Conservation (phyloP, 139 green algal species). For the Microglena sp. region DNA sequence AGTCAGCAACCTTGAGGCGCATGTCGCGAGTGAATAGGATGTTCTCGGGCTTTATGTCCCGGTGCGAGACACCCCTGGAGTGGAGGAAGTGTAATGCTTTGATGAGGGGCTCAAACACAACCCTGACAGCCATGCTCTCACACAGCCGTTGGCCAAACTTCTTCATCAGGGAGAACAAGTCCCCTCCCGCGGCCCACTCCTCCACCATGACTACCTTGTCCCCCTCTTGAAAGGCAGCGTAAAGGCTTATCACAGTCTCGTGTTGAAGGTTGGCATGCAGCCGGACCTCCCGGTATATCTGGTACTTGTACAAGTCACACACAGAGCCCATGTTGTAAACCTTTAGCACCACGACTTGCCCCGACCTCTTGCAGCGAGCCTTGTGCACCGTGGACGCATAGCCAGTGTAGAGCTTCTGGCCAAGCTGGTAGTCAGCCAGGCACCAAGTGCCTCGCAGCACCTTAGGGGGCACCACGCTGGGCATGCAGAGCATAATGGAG, state of each 20-base stretch:
- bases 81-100: too few species aligned
- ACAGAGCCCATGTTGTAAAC: constrained; percentile 33
- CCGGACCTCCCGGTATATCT: constrained; percentile 48
- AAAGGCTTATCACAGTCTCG: constrained; percentile 47
- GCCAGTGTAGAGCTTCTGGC: constrained; percentile 49
- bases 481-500: neutral
- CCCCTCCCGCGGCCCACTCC: too few species aligned
- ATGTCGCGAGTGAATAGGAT: too few species aligned
- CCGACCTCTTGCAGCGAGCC: constrained; percentile 30
- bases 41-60: too few species aligned
- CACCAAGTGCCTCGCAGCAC: constrained; percentile 40
- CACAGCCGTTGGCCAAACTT: too few species aligned
- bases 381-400: constrained; percentile 42
- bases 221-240: constrained; percentile 38
- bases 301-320: constrained; percentile 49
- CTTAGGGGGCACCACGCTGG: constrained; percentile 22
- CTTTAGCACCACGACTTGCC: constrained; percentile 44
- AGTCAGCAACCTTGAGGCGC: too few species aligned
- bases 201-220: too few species aligned
- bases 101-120: too few species aligned
- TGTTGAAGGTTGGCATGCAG: constrained; percentile 38
- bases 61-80: too few species aligned
- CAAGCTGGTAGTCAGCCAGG: constrained; percentile 36
- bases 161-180: too few species aligned
- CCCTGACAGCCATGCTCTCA: too few species aligned